Base-by-base conservation (phyloP, 2,329 filamentous ascomycete species). In the Fusarium domesticum region DNA sequence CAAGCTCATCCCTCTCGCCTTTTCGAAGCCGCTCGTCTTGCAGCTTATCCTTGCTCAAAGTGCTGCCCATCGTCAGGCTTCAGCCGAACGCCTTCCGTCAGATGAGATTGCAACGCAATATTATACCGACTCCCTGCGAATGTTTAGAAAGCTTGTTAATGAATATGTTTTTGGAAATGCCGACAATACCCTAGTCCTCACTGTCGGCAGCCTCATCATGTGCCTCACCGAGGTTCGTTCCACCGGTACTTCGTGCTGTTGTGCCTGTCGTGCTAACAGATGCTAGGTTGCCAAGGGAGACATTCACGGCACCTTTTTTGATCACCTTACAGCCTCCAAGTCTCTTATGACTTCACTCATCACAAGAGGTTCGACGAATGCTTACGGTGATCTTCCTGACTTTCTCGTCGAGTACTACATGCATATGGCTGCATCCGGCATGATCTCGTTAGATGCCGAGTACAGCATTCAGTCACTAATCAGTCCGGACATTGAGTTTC, bases 341-440 rank as follows among this genome's bases (percentile, higher is more conserved):
- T 67, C 69, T 3, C 53, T 75, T 10, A 49, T 75, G 8, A 62
- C 63, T 7, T 64, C 62, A 3, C 50, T 74, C 2, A 58, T 73
- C 4, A 58, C 56, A 1, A 53, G 65, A 4, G 61, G 59, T 4
- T 59, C 65, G 32, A 49, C 58, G 0, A 59, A 66, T 4, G 50
- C 67, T 4, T 63, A 64, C 2, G 61, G 64, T 11, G 64, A 70
- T 8, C 48, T 75, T 3, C 65, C 67, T 19, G 66, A 72, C 19
- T 74, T 74, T 38, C 64, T 75, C 3, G 65, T 74, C 35, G 73
- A 75, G 54, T 75, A 74, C 31, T 75, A 73, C 47, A 67, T 71
- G 46, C 72, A 75, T 55, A 73, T 71, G 35, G 66, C 70, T 4
- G 65, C 69, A 4, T 66, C 70, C 6, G 74, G 71, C 53, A 73